Base-by-base conservation (phyloP, 345 rosid genomes). In the Gossypium turneri region DNA sequence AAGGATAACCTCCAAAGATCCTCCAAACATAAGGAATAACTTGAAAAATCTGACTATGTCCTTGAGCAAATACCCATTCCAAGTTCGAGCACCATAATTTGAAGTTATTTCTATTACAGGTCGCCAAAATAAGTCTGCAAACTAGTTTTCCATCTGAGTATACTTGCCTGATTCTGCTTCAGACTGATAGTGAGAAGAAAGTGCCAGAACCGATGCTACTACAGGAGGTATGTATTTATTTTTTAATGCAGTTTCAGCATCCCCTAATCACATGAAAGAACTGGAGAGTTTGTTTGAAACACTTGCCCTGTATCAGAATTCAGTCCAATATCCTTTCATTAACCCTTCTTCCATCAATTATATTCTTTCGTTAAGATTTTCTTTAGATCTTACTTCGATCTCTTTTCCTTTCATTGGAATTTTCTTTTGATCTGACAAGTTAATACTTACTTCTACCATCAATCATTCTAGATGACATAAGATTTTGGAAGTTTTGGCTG, bases 91-190 rank as follows among this genome's bases (percentile, higher is more conserved):
- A 48, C 27, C 62, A 57, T 57, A 2, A 3, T 57, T 57, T 57
- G 24, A 7, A 12, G 45, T 11, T 69, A 27, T 12, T 65, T 73
- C 48, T 44, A 3, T n/a, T 69, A 59, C 73, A 92, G 98, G 96
- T 91, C 74, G 86, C 84, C 7, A 89, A 84, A 75, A 74, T 91
- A 74, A 92, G 98, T 76, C 60, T 85, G 25, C 89, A 83, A 75
- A 83, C 89, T n/a, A 88, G 89, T 34, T 74, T 86, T 72, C 87
- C 88, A 7, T 87, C 95, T 0, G 94, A 92, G 72, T 89, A 86
- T 75, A 91, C 98, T 0, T 72, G 70, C 68, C 70, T 92, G 90
- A 56, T 84, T 75, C 66, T 92, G 73, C 79, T 80, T 20, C 82
- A 85, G 67, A 79, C 81, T 22, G 81, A 82, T 2, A 52, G 76